Evolutionary conservation across 129 eudicot genomes (phyloP).

Genomic region (Escallonia herrerae): DNA sequence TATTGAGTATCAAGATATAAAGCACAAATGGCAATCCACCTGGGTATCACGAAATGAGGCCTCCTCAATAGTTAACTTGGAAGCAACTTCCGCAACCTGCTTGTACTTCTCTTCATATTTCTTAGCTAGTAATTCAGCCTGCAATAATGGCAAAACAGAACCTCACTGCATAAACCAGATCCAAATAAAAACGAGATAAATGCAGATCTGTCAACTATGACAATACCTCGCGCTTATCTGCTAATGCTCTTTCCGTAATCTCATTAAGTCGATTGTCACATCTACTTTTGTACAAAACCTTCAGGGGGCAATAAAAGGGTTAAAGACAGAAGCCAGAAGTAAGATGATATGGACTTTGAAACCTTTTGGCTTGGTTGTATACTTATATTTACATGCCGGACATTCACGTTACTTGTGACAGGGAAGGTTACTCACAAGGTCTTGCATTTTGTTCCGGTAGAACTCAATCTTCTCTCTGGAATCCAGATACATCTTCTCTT

Average conservation of each 20-base stretch:
- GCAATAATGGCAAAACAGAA: slow-evolving; percentile 14
- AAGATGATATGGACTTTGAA: background rate
- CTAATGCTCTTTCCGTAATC: slow-evolving; percentile 87
- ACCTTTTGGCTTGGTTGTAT: background rate
- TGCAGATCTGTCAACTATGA: slow-evolving; percentile 4
- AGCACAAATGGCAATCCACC: slow-evolving; percentile 26
- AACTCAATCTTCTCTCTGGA: slow-evolving; percentile 82
- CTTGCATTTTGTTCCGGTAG: slow-evolving; percentile 89
- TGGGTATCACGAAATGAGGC: slow-evolving; percentile 90
- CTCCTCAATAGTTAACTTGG: slow-evolving; percentile 94
- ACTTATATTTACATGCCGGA: background rate
- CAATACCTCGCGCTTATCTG: slow-evolving; percentile 89
- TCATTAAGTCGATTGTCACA: slow-evolving; percentile 97
- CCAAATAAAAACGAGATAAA: slow-evolving; percentile 7
- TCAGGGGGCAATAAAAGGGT: slow-evolving; percentile 1
- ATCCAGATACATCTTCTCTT: slow-evolving; percentile 68
- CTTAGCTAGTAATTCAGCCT: slow-evolving; percentile 86
- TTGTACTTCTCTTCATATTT: slow-evolving; percentile 95
- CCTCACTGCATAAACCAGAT: background rate
- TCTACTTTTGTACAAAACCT: slow-evolving; percentile 95
- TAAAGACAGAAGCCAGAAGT: background rate
- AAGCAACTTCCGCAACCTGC: slow-evolving; percentile 90
- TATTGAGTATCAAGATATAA: background rate
- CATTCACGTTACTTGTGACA: background rate
- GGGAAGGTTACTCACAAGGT: slow-evolving; percentile 62